phyloP scores from a whole-genome alignment of 140 eudicot genomes.

The Artemisia princeps region DNA sequence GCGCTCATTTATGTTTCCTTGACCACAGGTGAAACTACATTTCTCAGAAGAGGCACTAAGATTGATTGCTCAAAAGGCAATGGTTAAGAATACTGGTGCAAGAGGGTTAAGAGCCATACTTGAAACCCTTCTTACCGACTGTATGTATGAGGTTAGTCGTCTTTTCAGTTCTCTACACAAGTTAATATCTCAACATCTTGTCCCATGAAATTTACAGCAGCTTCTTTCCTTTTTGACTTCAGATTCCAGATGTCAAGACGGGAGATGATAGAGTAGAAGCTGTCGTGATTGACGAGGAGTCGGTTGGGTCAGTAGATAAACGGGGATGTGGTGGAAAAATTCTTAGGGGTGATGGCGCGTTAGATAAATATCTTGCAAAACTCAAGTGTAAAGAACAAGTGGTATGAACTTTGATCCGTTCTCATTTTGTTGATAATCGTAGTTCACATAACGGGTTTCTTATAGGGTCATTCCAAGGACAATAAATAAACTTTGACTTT shows the following conservation, averaged over 20 bases:
- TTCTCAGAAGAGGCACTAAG: conserved; percentile 64
- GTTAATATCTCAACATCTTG: background rate
- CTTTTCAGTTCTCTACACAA: background rate
- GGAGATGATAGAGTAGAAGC: conserved; percentile 74
- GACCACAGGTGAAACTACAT: conserved; percentile 70
- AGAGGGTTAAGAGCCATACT: conserved; percentile 84
- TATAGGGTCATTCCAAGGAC: background rate
- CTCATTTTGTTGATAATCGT: background rate
- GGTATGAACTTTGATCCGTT: conserved; percentile 30
- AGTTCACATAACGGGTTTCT: too few species aligned
- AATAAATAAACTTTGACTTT: background rate
- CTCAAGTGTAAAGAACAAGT: conserved; percentile 30
- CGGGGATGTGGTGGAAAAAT: conserved; percentile 69
- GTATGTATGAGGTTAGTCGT: conserved; percentile 80
- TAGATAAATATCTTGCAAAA: conserved; percentile 53
- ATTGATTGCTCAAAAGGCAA: conserved; percentile 69
- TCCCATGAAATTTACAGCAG: conserved; percentile 3
- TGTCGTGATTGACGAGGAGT: conserved; percentile 77
- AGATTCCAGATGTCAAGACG: conserved; percentile 67
- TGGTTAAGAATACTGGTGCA: conserved; percentile 83
- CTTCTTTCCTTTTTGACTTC: background rate
- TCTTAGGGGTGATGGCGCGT: conserved; percentile 70
- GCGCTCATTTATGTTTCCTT: conserved; percentile 2
- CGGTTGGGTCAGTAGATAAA: conserved; percentile 50
- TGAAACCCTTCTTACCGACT: conserved; percentile 69